A percentile compares a stretch with the other conserved stretches of the same genome.
Evolutionary conservation across 805 yeast genomes (phyloP).

Genomic region (Naumovozyma baii): DNA sequence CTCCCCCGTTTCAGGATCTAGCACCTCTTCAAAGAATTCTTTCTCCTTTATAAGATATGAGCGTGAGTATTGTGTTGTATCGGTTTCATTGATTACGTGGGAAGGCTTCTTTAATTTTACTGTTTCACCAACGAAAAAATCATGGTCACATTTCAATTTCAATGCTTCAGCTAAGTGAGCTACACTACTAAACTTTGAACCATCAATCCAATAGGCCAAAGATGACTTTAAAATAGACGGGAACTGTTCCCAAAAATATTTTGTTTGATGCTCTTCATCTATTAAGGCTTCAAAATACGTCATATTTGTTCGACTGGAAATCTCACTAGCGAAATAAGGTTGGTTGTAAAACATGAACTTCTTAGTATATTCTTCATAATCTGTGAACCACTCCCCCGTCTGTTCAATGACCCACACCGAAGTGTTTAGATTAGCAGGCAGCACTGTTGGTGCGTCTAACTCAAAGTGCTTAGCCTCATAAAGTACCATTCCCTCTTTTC

Average conservation of each 20-base stretch:
- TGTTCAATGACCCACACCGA: conserved; percentile 70
- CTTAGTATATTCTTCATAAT: conserved; percentile 61
- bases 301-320: conserved; percentile 79
- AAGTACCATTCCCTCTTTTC: conserved; percentile 41
- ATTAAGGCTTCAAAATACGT: conserved; percentile 79
- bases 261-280: conserved; percentile 51
- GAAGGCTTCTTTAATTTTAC: conserved; percentile 28
- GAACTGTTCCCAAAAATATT: conserved; percentile 59
- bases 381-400: conserved; percentile 81
- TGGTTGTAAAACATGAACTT: conserved; percentile 59
- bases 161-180: conserved; percentile 79
- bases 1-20: conserved; percentile 26
- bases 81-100: neutral
- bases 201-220: conserved; percentile 66
- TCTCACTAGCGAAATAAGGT: conserved; percentile 80
- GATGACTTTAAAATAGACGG: conserved; percentile 87
- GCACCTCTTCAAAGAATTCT: conserved; percentile 53
- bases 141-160: conserved; percentile 58
- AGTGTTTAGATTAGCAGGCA: conserved; percentile 44
- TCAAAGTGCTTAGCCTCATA: conserved; percentile 62
- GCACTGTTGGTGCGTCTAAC: conserved; percentile 42
- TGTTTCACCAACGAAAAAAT: conserved; percentile 81
- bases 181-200: conserved; percentile 64
- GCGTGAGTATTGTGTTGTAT: conserved; percentile 7
- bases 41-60: conserved; percentile 62